These are phyloP conservation scores for Hyaloscypha finlandica DNA, from an alignment of 495 filamentous ascomycete genomes.

Conservation along the genomic window DNA sequence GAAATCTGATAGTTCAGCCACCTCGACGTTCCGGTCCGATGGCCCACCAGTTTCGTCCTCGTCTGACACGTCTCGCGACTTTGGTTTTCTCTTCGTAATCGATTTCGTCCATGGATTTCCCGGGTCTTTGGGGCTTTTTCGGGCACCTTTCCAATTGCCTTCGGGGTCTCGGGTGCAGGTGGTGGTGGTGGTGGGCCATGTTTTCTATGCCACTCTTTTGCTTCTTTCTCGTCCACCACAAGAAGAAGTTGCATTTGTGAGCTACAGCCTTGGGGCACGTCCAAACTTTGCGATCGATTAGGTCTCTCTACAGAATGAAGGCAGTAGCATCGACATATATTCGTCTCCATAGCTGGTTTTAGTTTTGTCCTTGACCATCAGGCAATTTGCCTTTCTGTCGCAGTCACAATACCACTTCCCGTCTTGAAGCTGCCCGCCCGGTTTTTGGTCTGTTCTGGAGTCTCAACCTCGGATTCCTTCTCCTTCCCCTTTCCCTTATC, in stretches of 20 bases:
- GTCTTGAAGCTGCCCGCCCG: not conserved
- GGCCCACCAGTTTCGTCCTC: not conserved
- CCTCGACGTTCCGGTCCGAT: not conserved
- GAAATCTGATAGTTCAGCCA: not conserved
- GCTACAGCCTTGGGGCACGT: not conserved
- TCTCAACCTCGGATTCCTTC: not conserved
- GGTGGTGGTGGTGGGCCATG: not conserved
- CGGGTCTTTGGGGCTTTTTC: not conserved
- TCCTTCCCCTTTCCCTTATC: not conserved
- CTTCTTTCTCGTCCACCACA: not conserved
- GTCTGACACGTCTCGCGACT: not conserved
- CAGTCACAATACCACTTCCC: not conserved
- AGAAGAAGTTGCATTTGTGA: not conserved
- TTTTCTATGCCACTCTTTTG: not conserved
- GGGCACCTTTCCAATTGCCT: not conserved
- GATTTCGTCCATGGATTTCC: not conserved
- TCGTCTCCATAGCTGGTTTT: not conserved
- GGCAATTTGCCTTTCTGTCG: not conserved
- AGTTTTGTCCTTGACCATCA: not conserved
- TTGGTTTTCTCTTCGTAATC: not conserved
- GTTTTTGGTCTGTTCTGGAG: not conserved
- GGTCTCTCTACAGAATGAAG: not conserved
- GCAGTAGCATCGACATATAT: not conserved
- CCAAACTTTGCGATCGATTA: not conserved
- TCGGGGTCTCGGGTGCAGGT: not conserved